A percentile compares a stretch with the other conserved stretches of the same genome.
phyloP scores from a whole-genome alignment of 2,329 filamentous ascomycete species.

The Shiraia bambusicola region DNA sequence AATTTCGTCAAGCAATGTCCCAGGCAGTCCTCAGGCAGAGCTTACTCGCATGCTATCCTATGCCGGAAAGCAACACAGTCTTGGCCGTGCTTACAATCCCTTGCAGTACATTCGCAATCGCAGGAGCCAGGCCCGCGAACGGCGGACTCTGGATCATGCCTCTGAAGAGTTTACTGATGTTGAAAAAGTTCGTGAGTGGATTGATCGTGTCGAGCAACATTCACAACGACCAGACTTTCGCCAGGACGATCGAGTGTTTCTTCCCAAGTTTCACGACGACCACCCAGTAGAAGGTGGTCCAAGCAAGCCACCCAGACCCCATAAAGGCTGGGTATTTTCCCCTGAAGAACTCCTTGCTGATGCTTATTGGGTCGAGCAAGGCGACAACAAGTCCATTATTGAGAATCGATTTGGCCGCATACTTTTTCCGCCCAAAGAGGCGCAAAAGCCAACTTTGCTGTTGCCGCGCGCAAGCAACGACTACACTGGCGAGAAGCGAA shows the following conservation, averaged over 20 bases:
- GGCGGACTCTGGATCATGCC: constrained; percentile 71
- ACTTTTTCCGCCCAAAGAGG: constrained; percentile 57
- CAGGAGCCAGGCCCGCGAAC: constrained; percentile 77
- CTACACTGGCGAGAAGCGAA: constrained; percentile 30
- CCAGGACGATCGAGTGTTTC: constrained; percentile 34
- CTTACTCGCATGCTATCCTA: constrained; percentile 43
- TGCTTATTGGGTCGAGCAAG: constrained; percentile 84
- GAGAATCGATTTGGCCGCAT: constrained; percentile 76
- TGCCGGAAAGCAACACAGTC: constrained; percentile 40
- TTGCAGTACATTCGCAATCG: constrained; percentile 90
- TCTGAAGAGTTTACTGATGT: constrained; percentile 76
- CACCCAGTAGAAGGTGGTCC: constrained; percentile 22
- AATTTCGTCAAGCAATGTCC: constrained; percentile 43
- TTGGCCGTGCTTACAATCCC: constrained; percentile 82
- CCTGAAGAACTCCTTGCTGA: constrained; percentile 88
- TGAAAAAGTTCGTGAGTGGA: constrained; percentile 71
- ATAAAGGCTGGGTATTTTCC: constrained; percentile 81
- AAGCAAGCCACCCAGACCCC: constrained; percentile 67
- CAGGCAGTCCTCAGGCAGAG: constrained; percentile 45
- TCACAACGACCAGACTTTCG: constrained; percentile 44
- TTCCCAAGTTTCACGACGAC: constrained; percentile 36
- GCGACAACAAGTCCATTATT: constrained; percentile 75
- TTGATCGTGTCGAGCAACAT: constrained; percentile 65
- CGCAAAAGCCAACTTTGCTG: constrained; percentile 29
- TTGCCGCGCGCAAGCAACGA: constrained; percentile 39